Conservation (phyloP, 805 yeast species). For the Candida arabinofermentans region DNA sequence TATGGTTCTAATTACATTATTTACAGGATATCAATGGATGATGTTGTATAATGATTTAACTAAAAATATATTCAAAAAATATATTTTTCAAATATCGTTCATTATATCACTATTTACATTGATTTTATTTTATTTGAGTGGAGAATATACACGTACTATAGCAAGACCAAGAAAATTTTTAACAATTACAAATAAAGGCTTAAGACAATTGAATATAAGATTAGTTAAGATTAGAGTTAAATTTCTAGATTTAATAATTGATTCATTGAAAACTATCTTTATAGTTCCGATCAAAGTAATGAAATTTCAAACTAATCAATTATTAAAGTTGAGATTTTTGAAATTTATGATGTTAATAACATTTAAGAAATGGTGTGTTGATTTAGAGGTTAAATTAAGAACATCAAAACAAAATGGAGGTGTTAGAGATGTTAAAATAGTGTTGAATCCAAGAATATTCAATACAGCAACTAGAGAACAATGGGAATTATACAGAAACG, state of each 20-base stretch:
- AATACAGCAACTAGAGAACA: conserved; percentile 81
- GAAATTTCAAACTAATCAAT: conserved; percentile 7
- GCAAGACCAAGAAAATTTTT: conserved; percentile 77
- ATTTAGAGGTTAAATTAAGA: conserved; percentile 21
- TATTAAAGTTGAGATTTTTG: conserved; percentile 8
- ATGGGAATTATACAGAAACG: conserved; percentile 92
- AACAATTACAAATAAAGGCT: conserved; percentile 81
- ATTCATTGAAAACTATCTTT: conserved; percentile 13
- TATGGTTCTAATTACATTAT: conserved; percentile 36
- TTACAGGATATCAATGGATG: conserved; percentile 34
- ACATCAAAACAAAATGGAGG: conserved; percentile 62
- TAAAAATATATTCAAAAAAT: conserved; percentile 33
- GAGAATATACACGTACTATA: conserved; percentile 84
- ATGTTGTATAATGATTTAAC: conserved; percentile 8
- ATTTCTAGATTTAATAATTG: conserved; percentile 30
- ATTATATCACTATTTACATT: conserved; percentile 64
- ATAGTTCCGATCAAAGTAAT: conserved; percentile 13
- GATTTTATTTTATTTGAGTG: conserved; percentile 76
- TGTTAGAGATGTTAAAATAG: conserved; percentile 72
- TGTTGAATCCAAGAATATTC: conserved; percentile 77
- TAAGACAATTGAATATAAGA: conserved; percentile 76
- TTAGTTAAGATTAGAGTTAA: conserved; percentile 57
- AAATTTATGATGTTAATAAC: conserved; percentile 6
- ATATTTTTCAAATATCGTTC: conserved; percentile 49
- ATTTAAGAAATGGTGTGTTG: conserved; percentile 23